These are phyloP conservation scores for Dalbergia cochinchinensis DNA, from an alignment of 306 rosid genomes.

Conservation along the genomic window DNA sequence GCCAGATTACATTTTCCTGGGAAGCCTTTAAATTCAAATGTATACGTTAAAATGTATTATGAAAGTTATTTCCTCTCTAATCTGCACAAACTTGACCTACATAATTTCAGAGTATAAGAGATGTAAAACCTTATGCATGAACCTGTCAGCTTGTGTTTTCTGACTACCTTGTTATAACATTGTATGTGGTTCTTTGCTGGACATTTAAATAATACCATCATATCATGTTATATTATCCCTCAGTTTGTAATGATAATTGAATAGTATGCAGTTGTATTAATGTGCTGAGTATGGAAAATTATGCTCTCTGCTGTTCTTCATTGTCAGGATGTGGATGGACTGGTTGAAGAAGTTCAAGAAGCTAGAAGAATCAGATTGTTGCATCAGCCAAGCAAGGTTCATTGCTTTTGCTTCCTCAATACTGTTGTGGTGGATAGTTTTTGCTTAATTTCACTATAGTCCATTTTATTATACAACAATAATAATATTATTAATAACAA, in stretches of 20 bases:
- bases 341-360: conserved; percentile 93
- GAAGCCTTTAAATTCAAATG: background rate
- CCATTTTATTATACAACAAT: background rate
- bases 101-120: conserved; percentile 3
- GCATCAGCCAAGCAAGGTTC: conserved; percentile 96
- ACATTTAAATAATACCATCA: conserved; percentile 19
- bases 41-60: background rate
- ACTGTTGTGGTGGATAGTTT: background rate
- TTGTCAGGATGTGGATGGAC: conserved; percentile 79
- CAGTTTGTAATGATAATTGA: conserved; percentile 36
- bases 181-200: conserved; percentile 17
- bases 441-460: conserved; percentile 22
- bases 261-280: conserved; percentile 14
- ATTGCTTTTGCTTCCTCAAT: conserved; percentile 36
- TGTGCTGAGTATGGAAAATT: conserved; percentile 36
- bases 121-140: conserved; percentile 24
- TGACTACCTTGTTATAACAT: background rate
- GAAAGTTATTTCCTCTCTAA: conserved; percentile 26
- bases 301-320: conserved; percentile 34
- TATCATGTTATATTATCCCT: conserved; percentile 35
- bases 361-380: conserved; percentile 86
- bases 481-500: background rate
- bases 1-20: background rate
- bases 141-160: conserved; percentile 5
- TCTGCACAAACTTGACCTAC: conserved; percentile 4